Percentiles rank a stretch among this genome's conserved stretches.
These are phyloP conservation scores for Boletus sp. DNA, from an alignment of 1,284 basidiomycete species.

Conservation along the genomic window DNA sequence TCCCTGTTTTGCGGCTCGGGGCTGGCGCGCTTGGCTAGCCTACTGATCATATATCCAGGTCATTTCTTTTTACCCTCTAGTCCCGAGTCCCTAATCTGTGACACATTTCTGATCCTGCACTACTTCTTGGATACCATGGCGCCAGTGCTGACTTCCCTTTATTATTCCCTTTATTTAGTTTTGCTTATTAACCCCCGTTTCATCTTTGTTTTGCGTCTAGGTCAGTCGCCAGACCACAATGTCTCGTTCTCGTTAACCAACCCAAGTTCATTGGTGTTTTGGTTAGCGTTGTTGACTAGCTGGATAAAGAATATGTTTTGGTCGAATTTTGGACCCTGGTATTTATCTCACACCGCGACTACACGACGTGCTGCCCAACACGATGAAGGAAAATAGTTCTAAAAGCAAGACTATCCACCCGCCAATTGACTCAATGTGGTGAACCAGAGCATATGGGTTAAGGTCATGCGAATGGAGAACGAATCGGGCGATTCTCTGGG, in stretches of 20 bases:
- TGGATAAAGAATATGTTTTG: constrained; percentile 10
- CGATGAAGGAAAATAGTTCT: too few species aligned
- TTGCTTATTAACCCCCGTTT: background rate
- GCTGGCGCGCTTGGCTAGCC: too few species aligned
- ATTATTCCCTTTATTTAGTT: background rate
- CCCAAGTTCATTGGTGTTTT: constrained; percentile 6
- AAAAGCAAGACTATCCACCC: background rate
- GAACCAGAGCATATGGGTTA: background rate
- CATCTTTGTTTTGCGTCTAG: constrained; percentile 8
- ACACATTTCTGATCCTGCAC: constrained; percentile 15
- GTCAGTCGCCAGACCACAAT: background rate
- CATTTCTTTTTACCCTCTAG: constrained; percentile 12
- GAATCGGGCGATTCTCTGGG: constrained; percentile 16
- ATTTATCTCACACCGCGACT: background rate
- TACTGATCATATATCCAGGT: constrained; percentile 8
- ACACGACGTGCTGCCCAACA: background rate
- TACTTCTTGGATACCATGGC: constrained; percentile 29
- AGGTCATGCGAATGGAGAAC: constrained; percentile 5
- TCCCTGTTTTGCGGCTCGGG: too few species aligned
- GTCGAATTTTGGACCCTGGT: constrained; percentile 8
- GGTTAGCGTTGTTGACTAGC: constrained; percentile 16
- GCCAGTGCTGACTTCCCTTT: constrained; percentile 3
- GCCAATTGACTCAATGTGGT: background rate
- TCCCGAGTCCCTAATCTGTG: constrained; percentile 4
- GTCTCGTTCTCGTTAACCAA: constrained; percentile 1